Evolutionary conservation across 1,139 yeast genomes (phyloP), one percentile per base, ranked within the genome.

Genomic region (Petasospora fabianii): DNA sequence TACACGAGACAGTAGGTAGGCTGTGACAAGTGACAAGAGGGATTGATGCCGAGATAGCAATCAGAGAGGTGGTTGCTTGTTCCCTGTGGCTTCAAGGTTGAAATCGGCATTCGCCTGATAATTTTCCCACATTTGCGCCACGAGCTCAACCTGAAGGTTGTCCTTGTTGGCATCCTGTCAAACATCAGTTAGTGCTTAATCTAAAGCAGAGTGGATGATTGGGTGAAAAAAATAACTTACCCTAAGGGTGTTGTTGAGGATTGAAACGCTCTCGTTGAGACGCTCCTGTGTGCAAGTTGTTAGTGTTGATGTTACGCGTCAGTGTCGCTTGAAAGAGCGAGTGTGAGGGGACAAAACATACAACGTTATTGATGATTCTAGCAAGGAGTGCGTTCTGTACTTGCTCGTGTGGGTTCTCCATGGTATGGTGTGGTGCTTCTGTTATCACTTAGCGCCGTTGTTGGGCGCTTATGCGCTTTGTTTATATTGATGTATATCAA

Each of bases 391-490:
- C 88, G 47, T 77, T 82, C 55, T 88, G 96, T 8, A 79, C 85
- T 56, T 84, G 86, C 54, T 85, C 95, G 56, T 87, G 94, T 4
- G 96, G 97, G 54, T 87, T 87, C 63, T 85, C 92, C 95, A 85
- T 83, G n/a, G 14, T 8, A 10, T 15, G 22, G 22, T 28, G 18
- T n/a, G 17, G 6, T 7, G 6, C 6, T 28, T 18, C 20, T 24
- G 27, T 24, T 7, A 13, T 6, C 12, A 27, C 7, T 14, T 27
- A 6, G 11, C 27, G 30, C n/a, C 17, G 34, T 24, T 27, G 29
- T 27, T 27, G n/a, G n/a, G n/a, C 10, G 24, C 24, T 8, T 21
- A 11, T 8, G 11, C 14, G 18, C n/a, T 8, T 26, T 26, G 29
- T 26, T 26, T 26, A 26, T 10, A n/a, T n/a, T n/a, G n/a, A n/a